A percentile compares a stretch with the other conserved stretches of the same genome.
phyloP scores from a whole-genome alignment of 768 basidiomycete genomes.

The Rhizopogon rudus region DNA sequence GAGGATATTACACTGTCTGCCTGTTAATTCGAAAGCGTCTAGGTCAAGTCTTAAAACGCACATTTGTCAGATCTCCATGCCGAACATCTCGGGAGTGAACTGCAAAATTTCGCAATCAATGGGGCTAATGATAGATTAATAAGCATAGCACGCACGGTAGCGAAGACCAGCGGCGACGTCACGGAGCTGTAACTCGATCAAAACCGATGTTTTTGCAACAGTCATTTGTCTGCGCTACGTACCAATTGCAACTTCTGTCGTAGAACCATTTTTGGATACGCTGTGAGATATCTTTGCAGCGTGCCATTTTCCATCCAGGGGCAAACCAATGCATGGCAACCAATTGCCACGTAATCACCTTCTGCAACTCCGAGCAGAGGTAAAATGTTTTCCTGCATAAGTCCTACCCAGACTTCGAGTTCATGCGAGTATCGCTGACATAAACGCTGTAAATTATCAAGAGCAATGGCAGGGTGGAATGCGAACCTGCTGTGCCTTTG shows the following conservation, averaged over 20 bases:
- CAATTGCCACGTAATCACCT: conserved; percentile 18
- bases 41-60: not conserved
- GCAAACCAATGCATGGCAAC: conserved; percentile 19
- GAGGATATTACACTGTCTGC: not conserved
- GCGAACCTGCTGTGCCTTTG: not conserved
- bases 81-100: not conserved
- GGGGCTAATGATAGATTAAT: not conserved
- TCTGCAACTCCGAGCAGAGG: conserved; percentile 24
- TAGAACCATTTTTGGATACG: not conserved
- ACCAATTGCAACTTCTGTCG: not conserved
- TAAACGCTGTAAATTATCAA: not conserved
- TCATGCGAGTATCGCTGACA: conserved; percentile 17
- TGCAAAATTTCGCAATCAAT: not conserved
- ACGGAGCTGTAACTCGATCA: not conserved
- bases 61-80: not conserved
- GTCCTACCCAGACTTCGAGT: conserved; percentile 13
- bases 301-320: conserved; percentile 29
- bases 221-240: not conserved
- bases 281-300: conserved; percentile 15
- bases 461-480: not conserved
- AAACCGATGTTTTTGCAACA: not conserved
- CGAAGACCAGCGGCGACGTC: not conserved
- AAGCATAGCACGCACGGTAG: not conserved
- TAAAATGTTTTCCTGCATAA: conserved; percentile 24
- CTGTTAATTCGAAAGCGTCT: not conserved